A percentile compares a stretch with the other conserved stretches of the same genome.
These are phyloP conservation scores for Linnemannia exigua DNA, from an alignment of 192 early-diverging fungal genomes.

Conservation along the genomic window DNA sequence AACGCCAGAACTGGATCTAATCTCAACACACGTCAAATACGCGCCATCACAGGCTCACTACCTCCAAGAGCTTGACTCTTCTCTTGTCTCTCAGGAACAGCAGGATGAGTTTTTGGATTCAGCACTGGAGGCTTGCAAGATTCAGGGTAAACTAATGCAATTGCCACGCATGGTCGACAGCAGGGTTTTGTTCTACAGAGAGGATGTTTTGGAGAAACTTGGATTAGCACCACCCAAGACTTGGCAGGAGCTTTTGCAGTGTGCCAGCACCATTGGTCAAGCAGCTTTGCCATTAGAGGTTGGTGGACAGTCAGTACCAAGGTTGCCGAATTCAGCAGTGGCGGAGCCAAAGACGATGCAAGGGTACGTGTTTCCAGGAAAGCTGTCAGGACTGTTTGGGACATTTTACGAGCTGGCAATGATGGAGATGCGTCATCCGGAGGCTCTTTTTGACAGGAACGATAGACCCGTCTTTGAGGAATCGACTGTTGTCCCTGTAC, in stretches of 20 bases:
- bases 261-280: neutral
- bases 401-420: constrained; percentile 50
- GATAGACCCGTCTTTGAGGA: constrained; percentile 35
- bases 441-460: constrained; percentile 25
- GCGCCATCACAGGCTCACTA: constrained; percentile 44
- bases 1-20: constrained; percentile 17
- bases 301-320: neutral
- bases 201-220: constrained; percentile 25
- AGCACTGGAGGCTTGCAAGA: constrained; percentile 34
- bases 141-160: constrained; percentile 33
- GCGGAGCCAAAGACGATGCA: constrained; percentile 5
- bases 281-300: neutral
- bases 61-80: constrained; percentile 23
- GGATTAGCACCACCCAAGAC: constrained; percentile 8
- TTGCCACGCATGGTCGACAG: constrained; percentile 50
- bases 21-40: constrained; percentile 47
- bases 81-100: constrained; percentile 7
- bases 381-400: constrained; percentile 43
- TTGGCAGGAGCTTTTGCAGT: constrained; percentile 26
- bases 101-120: constrained; percentile 20
- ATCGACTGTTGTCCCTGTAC: constrained; percentile 14
- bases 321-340: neutral
- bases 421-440: constrained; percentile 31
- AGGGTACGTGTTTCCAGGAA: constrained; percentile 45
- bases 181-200: constrained; percentile 34